These are phyloP conservation scores for Acacia confusa DNA, from an alignment of 306 rosid genomes.

Conservation along the genomic window DNA sequence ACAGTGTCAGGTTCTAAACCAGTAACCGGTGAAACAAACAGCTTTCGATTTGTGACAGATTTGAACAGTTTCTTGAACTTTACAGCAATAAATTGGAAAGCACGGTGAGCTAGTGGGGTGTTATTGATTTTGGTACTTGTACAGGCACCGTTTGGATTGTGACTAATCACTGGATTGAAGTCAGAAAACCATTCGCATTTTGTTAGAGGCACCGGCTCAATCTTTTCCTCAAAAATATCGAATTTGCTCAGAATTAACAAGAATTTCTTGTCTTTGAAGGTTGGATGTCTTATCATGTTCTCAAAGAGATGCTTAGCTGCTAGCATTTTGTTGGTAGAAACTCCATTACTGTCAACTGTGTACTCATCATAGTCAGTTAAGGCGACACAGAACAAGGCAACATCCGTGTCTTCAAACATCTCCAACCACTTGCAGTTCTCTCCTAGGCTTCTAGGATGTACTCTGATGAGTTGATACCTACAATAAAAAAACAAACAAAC, in stretches of 20 bases:
- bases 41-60: constrained; percentile 51
- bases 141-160: constrained; percentile 26
- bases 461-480: constrained; percentile 69
- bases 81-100: constrained; percentile 64
- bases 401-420: constrained; percentile 67
- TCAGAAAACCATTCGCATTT: constrained; percentile 72
- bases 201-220: constrained; percentile 50
- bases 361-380: constrained; percentile 67
- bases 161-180: constrained; percentile 56
- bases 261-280: constrained; percentile 50
- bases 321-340: constrained; percentile 58
- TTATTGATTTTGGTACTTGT: constrained; percentile 35
- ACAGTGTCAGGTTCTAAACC: constrained; percentile 66
- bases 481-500: background rate
- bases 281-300: constrained; percentile 48
- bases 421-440: constrained; percentile 65
- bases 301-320: constrained; percentile 68
- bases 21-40: constrained; percentile 60
- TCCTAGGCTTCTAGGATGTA: constrained; percentile 62
- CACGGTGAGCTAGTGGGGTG: constrained; percentile 54
- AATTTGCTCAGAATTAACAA: constrained; percentile 65
- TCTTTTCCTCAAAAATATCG: constrained; percentile 66
- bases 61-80: constrained; percentile 67
- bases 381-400: constrained; percentile 58
- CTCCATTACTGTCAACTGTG: constrained; percentile 45